Conservation (phyloP, 1,284 basidiomycete genomes). For the Quambalaria eucalypti region DNA sequence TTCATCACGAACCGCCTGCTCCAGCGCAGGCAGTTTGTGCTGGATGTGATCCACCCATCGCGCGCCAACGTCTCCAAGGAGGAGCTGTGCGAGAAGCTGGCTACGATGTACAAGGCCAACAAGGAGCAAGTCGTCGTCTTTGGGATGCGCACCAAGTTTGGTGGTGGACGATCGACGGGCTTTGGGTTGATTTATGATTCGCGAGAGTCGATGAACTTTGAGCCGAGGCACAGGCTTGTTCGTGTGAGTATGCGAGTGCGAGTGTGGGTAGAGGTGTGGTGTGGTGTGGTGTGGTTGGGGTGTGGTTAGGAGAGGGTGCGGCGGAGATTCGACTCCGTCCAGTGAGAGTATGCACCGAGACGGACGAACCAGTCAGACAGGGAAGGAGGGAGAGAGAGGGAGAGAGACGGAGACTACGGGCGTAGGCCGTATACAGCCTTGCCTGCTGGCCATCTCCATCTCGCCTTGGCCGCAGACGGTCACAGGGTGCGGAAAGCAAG, state of each 20-base stretch:
- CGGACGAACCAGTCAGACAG: too few species aligned
- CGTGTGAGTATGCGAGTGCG: conserved; percentile 75
- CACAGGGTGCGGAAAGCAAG: too few species aligned
- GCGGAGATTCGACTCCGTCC: too few species aligned
- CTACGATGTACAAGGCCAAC: conserved; percentile 59
- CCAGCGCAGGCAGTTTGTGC: conserved; percentile 66
- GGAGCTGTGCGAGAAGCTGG: conserved; percentile 89
- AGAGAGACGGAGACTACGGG: too few species aligned
- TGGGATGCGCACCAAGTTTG: conserved; percentile 75
- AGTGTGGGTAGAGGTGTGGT: too few species aligned
- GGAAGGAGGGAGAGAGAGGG: too few species aligned
- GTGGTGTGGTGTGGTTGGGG: too few species aligned
- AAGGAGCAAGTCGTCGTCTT: conserved; percentile 58
- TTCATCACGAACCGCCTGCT: conserved; percentile 99
- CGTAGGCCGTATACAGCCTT: too few species aligned
- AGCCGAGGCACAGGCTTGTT: conserved; percentile 90
- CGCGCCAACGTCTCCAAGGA: conserved; percentile 88
- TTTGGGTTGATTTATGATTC: conserved; percentile 98
- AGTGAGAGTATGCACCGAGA: too few species aligned
- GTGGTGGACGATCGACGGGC: conserved; percentile 91
- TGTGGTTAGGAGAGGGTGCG: too few species aligned
- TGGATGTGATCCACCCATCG: conserved; percentile 91
- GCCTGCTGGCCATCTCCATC: too few species aligned
- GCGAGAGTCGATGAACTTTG: conserved; percentile 81
- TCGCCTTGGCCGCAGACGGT: too few species aligned